Conservation (phyloP, 306 rosid species). For the Macrotyloma uniflorum region DNA sequence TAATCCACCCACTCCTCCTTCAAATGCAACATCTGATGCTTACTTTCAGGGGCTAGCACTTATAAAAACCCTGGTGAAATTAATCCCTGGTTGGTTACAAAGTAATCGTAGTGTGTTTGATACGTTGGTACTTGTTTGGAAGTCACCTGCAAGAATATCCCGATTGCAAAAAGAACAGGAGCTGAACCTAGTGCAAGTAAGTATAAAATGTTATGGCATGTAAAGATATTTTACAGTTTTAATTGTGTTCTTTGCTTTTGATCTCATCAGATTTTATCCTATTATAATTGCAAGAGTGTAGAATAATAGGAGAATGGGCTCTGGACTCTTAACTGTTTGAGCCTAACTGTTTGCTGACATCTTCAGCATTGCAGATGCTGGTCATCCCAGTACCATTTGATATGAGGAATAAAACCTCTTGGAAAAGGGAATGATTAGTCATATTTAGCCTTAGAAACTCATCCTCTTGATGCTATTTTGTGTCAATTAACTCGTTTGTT, state of each 20-base stretch:
- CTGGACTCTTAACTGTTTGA: neutral
- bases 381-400: neutral
- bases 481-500: neutral
- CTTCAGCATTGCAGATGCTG: neutral
- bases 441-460: neutral
- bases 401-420: neutral
- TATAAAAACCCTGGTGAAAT: conserved; percentile 82
- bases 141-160: conserved; percentile 86
- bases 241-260: neutral
- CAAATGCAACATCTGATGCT: conserved; percentile 69
- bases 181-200: conserved; percentile 90
- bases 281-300: neutral
- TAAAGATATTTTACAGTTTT: neutral
- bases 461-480: conserved; percentile 9
- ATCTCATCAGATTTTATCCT: neutral
- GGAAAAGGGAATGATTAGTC: neutral
- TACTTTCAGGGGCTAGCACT: conserved; percentile 96
- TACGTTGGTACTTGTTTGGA: conserved; percentile 88
- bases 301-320: neutral
- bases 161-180: conserved; percentile 94
- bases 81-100: conserved; percentile 92
- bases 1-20: conserved; percentile 54
- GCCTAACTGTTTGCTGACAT: neutral
- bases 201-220: conserved; percentile 22
- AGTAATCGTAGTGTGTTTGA: conserved; percentile 86